Percentiles rank a stretch among this genome's conserved stretches.
These are phyloP conservation scores for Capsicum chinense DNA, from an alignment of 257 asterid genomes.

Conservation along the genomic window DNA sequence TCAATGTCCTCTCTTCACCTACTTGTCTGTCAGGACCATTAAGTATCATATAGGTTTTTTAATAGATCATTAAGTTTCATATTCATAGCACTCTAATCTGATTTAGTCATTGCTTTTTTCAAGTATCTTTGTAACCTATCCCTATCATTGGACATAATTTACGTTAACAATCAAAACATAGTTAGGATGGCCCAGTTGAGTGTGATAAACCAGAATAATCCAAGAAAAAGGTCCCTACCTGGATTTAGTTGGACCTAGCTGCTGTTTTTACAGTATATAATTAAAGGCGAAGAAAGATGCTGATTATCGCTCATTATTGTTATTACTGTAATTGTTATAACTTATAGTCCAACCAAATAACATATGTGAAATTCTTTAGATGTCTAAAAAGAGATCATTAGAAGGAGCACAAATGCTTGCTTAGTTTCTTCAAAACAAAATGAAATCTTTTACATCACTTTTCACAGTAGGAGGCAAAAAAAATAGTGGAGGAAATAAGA, in stretches of 20 bases:
- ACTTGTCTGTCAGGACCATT: constrained; percentile 56
- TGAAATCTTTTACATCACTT: background rate
- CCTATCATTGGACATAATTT: background rate
- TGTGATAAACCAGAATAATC: constrained; percentile 6
- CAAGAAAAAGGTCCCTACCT: constrained; percentile 4
- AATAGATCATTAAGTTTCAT: constrained; percentile 39
- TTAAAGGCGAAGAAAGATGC: background rate
- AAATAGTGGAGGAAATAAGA: background rate
- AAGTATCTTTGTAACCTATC: background rate
- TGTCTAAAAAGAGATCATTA: background rate
- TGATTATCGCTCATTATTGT: background rate
- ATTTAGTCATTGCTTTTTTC: constrained; percentile 5
- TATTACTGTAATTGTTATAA: background rate
- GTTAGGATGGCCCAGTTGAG: background rate
- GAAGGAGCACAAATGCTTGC: background rate
- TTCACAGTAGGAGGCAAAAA: background rate
- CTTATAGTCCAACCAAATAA: background rate
- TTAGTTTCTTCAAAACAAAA: background rate
- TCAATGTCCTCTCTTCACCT: constrained; percentile 55
- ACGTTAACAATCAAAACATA: background rate
- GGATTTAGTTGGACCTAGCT: constrained; percentile 18
- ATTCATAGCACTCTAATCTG: background rate
- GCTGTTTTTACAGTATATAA: background rate
- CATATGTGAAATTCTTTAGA: background rate
- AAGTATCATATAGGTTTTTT: constrained; percentile 29